Conservation (phyloP, 148 eudicot species). For the Amaranthus hypochondriacus region DNA sequence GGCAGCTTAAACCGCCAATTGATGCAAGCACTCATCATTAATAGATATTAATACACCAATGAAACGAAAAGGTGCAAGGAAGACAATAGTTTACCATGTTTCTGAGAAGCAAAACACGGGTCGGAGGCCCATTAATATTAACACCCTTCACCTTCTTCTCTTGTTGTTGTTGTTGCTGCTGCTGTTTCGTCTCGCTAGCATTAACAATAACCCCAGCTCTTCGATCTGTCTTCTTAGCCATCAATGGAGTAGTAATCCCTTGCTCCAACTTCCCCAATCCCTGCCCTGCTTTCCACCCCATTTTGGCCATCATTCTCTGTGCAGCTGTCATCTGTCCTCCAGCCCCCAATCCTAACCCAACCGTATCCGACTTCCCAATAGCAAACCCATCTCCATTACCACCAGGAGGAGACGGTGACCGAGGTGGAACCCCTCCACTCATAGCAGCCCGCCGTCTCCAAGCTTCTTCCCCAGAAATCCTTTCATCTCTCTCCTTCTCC, state of each 20-base stretch:
- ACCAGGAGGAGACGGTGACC: conserved; percentile 48
- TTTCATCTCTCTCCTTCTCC: conserved; percentile 4
- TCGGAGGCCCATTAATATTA: conserved; percentile 59
- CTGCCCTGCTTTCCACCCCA: conserved; percentile 98
- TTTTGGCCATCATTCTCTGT: conserved; percentile 97
- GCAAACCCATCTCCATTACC: conserved; percentile 50
- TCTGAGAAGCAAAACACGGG: conserved; percentile 79
- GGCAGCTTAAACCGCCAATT: no score
- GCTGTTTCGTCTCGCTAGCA: conserved; percentile 50
- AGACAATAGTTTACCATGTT: conserved; percentile 60
- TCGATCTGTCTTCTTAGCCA: conserved; percentile 88
- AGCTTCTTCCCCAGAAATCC: conserved; percentile 85
- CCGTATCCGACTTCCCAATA: conserved; percentile 81
- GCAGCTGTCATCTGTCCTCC: conserved; percentile 98
- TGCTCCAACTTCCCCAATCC: conserved; percentile 92
- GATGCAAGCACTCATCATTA: neutral
- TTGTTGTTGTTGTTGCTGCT: conserved; percentile 17
- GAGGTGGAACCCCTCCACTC: conserved; percentile 24
- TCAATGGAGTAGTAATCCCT: conserved; percentile 87
- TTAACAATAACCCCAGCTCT: conserved; percentile 91
- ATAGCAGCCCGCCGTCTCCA: conserved; percentile 75
- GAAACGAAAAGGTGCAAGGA: neutral
- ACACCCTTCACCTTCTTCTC: conserved; percentile 88
- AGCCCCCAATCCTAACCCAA: conserved; percentile 83
- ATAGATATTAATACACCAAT: neutral